Conservation (phyloP, 805 yeast species). For the Lipomyces oligophaga region DNA sequence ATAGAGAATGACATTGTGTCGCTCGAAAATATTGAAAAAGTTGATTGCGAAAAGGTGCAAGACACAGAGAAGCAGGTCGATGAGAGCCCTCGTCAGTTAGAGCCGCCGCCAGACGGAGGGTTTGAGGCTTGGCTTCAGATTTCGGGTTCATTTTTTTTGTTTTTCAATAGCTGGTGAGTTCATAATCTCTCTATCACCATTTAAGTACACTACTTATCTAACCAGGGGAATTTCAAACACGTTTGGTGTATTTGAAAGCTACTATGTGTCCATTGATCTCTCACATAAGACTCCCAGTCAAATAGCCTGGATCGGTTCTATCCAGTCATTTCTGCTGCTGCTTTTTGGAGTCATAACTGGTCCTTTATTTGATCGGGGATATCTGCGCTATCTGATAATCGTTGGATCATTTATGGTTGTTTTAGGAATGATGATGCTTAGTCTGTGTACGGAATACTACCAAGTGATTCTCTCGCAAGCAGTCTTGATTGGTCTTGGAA, state of each 20-base stretch:
- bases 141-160: conserved; percentile 18
- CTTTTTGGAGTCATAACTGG: conserved; percentile 32
- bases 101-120: conserved; percentile 23
- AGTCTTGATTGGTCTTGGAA: conserved; percentile 46
- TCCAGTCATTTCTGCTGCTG: conserved; percentile 33
- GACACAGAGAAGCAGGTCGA: too few species aligned
- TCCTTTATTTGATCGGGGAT: conserved; percentile 33
- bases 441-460: conserved; percentile 42
- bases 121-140: conserved; percentile 23
- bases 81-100: too few species aligned
- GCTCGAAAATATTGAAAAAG: too few species aligned
- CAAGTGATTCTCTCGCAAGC: conserved; percentile 55
- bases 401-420: conserved; percentile 28
- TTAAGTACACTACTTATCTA: neutral
- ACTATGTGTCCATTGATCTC: conserved; percentile 29
- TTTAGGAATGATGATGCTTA: conserved; percentile 36
- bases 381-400: conserved; percentile 27
- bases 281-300: conserved; percentile 29
- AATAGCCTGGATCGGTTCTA: conserved; percentile 37
- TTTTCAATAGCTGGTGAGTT: conserved; percentile 21
- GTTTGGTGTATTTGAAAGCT: conserved; percentile 33
- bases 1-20: too few species aligned
- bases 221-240: conserved; percentile 43
- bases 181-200: neutral
- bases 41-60: too few species aligned